Base-by-base conservation (phyloP, 306 rosid genomes). In the Malus sieversii region DNA sequence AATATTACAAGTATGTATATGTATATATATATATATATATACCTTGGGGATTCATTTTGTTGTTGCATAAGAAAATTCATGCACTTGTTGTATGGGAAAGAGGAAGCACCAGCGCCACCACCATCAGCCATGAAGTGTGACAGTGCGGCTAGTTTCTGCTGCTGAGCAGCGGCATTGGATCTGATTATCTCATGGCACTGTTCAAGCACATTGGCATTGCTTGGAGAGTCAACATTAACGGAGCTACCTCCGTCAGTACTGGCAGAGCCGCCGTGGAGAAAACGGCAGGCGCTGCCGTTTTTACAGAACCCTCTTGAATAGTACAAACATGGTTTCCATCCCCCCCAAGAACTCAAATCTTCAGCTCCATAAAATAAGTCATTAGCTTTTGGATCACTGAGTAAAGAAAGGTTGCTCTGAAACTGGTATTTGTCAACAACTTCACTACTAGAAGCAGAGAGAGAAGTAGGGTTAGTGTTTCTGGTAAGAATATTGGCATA, bases 301-400 rank as follows among this genome's bases (percentile, higher is more conserved):
- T 94, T 94, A 61, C 98, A 94, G 71, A 87, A 90, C 20, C 98
- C 98, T 66, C 89, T 90, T 0, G 94, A 92, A 82, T 76, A 94
- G 80, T 91, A 91, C 83, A 90, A 92, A 46, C 97, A 91, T 4
- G 97, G 90, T 73, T 85, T 88, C 45, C 68, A 88, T 35, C 92
- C 93, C 71, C 83, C 78, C 77, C 85, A 92, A 2, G 83, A 52
- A 44, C 75, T 88, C 1, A 77, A 78, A 68, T 91, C 97, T 38
- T 93, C 98, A 16, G 83, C 74, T 20, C 57, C 78, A 53, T 76
- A 83, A 71, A 73, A 73, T 75, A 76, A 68, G 12, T 68, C 80
- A 46, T 92, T 90, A 7, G 68, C 82, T 30, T 82, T 88, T 2
- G 82, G 65, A 55, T 88, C 88, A 73, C 84, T 85, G 23, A 90